Evolutionary conservation across 2,329 filamentous ascomycete genomes (phyloP).

Genomic region (Xylariales sp.): DNA sequence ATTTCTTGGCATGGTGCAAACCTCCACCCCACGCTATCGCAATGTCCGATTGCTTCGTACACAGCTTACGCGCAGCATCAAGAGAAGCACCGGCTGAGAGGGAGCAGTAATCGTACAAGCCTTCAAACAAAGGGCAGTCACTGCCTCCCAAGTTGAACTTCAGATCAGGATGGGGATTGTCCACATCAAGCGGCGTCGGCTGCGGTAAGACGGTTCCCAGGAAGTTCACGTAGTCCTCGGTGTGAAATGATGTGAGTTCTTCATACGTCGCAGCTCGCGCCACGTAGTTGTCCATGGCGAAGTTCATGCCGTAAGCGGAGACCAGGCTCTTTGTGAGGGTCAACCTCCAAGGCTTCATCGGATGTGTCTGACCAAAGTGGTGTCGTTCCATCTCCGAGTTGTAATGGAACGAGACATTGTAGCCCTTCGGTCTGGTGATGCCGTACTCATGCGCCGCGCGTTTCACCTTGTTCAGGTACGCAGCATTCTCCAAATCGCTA

Average conservation of each 20-base stretch:
- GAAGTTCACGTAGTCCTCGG: constrained; percentile 86
- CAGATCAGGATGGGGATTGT: constrained; percentile 57
- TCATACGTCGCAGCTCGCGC: constrained; percentile 80
- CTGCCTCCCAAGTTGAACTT: constrained; percentile 85
- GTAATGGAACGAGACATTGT: constrained; percentile 92
- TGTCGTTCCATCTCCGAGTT: constrained; percentile 94
- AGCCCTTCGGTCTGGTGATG: constrained; percentile 76
- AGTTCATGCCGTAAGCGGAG: constrained; percentile 90
- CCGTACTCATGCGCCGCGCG: constrained; percentile 56
- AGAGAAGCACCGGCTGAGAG: constrained; percentile 88
- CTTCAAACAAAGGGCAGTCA: constrained; percentile 95
- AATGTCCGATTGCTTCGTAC: constrained; percentile 83
- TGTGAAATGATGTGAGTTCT: constrained; percentile 84
- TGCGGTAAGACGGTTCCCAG: constrained; percentile 68
- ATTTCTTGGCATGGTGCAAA: constrained; percentile 92
- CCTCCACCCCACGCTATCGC: constrained; percentile 98
- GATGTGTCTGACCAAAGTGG: constrained; percentile 94
- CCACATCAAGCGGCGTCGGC: constrained; percentile 59
- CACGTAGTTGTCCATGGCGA: constrained; percentile 93
- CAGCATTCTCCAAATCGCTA: constrained; percentile 50
- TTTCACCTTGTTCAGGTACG: constrained; percentile 54
- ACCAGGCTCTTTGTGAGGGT: constrained; percentile 94
- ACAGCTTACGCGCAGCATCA: constrained; percentile 85
- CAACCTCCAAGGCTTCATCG: constrained; percentile 98
- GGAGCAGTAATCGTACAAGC: constrained; percentile 90